Base-by-base conservation (phyloP, 169 alveolate genomes). In the Eimeria sp. region DNA sequence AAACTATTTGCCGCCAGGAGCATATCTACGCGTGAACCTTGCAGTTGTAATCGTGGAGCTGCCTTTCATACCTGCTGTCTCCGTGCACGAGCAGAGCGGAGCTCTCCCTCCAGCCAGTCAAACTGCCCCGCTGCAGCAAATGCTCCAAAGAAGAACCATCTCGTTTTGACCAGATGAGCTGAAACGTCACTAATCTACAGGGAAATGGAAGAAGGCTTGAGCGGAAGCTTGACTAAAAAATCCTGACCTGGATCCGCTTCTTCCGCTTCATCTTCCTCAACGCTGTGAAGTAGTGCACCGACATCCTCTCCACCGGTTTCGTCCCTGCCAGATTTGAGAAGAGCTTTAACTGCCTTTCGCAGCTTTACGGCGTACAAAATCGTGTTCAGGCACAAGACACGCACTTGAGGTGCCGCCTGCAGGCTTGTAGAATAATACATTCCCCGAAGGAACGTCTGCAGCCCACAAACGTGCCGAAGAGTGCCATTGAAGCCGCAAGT, bases 91-190 rank as follows among this genome's bases (percentile, higher is more conserved):
- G 88, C 88, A 78, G 65, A 47, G 45, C 45, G 88, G 6, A 78
- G 88, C 88, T 78, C 88, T 78, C 18, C 45, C 67, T 16, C 67
- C 67, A 78, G 43, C 88, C 88, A 78, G 47, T 25, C 67, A 14
- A 78, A 78, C 16, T 78, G 88, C 45, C 88, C 47, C 45, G 88
- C 88, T 78, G 88, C 67, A 49, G 88, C 88, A 78, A n/a, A 78
- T 47, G 16, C 25, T 25, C 67, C 4, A 40, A 34, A 6, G 11
- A 40, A 40, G n/a, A 40, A 40, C 54, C 83, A 14, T 51, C 51
- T 18, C 18, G 18, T n/a, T 34, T 40, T 16, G 4, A 20, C 57
- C 4, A 51, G 30, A 40, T 40, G 16, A 73, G 4, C 4, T 73
- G 45, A 73, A 40, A 9, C 83, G 10, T 14, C 30, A 11, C 4